Evolutionary conservation across 495 filamentous ascomycete species (phyloP).

Genomic region (Hyaloscypha variabilis): DNA sequence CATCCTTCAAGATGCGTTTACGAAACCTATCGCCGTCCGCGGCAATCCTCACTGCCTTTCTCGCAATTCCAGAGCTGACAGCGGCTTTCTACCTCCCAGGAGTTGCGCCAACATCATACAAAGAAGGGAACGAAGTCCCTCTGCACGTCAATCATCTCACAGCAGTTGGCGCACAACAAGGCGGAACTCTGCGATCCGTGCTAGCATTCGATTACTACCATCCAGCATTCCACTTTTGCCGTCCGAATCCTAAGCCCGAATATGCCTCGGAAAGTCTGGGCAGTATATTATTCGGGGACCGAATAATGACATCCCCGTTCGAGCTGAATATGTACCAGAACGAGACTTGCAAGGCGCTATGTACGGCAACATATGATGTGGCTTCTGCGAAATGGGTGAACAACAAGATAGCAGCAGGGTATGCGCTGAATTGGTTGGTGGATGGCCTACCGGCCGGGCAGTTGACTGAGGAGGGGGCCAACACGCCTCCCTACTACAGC

Average conservation of each 20-base stretch:
- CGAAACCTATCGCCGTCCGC: constrained; percentile 46
- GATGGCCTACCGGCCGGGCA: constrained; percentile 93
- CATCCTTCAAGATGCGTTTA: constrained; percentile 45
- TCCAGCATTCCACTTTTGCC: constrained; percentile 82
- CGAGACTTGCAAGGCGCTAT: constrained; percentile 82
- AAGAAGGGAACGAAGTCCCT: constrained; percentile 72
- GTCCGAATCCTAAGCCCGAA: constrained; percentile 71
- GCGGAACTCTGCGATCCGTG: constrained; percentile 84
- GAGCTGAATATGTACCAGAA: constrained; percentile 82
- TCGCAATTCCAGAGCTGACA: constrained; percentile 54
- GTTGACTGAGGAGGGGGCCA: constrained; percentile 69
- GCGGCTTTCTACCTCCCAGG: constrained; percentile 94
- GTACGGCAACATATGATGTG: constrained; percentile 67
- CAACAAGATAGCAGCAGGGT: constrained; percentile 74
- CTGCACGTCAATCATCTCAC: constrained; percentile 92
- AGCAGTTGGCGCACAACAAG: constrained; percentile 71
- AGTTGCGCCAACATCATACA: constrained; percentile 92
- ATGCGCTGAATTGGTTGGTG: constrained; percentile 92
- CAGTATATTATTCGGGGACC: constrained; percentile 95
- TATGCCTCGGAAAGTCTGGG: constrained; percentile 86
- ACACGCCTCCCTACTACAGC: constrained; percentile 75
- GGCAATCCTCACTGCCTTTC: constrained; percentile 48
- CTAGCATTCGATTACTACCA: constrained; percentile 96
- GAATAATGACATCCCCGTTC: constrained; percentile 90
- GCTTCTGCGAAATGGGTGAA: constrained; percentile 78